A percentile compares a stretch with the other conserved stretches of the same genome.
These are phyloP conservation scores for Lepidium campestre DNA, from an alignment of 441 rosid genomes.

Conservation along the genomic window DNA sequence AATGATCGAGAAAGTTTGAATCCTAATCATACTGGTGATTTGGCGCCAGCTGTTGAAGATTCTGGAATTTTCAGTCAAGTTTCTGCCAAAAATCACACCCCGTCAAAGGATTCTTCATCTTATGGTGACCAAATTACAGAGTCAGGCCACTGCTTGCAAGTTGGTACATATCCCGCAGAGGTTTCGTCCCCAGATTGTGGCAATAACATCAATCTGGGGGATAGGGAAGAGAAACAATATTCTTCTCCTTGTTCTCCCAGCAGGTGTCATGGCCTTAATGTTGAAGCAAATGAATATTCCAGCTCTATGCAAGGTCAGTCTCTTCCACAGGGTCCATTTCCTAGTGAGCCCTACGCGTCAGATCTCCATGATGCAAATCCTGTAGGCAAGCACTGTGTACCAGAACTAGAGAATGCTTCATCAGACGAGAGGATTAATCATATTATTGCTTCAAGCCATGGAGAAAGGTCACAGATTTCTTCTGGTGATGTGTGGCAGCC, in stretches of 20 bases:
- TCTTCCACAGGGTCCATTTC: constrained; percentile 40
- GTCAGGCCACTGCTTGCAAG: constrained; percentile 32
- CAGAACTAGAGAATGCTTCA: constrained; percentile 42
- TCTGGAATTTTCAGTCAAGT: constrained; percentile 26
- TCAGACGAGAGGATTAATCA: constrained; percentile 37
- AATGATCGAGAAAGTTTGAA: constrained; percentile 22
- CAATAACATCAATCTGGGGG: constrained; percentile 5
- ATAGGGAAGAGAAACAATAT: constrained; percentile 14
- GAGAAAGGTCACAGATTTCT: constrained; percentile 39
- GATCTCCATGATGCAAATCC: constrained; percentile 32
- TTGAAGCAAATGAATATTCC: constrained; percentile 24
- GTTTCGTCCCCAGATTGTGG: constrained; percentile 21
- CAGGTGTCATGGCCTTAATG: not conserved
- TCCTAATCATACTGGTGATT: constrained; percentile 29
- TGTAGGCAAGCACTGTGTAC: constrained; percentile 33
- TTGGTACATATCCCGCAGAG: constrained; percentile 14
- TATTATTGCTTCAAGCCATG: constrained; percentile 40
- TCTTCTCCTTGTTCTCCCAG: constrained; percentile 13
- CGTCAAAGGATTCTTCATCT: constrained; percentile 14
- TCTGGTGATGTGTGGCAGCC: constrained; percentile 59
- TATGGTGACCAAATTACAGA: constrained; percentile 26
- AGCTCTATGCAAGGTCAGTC: constrained; percentile 41
- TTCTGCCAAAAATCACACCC: constrained; percentile 12
- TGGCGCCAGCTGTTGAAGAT: constrained; percentile 28
- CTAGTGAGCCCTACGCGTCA: constrained; percentile 26